These are phyloP conservation scores for Citropsis articulata DNA, from an alignment of 345 rosid genomes.

Conservation along the genomic window DNA sequence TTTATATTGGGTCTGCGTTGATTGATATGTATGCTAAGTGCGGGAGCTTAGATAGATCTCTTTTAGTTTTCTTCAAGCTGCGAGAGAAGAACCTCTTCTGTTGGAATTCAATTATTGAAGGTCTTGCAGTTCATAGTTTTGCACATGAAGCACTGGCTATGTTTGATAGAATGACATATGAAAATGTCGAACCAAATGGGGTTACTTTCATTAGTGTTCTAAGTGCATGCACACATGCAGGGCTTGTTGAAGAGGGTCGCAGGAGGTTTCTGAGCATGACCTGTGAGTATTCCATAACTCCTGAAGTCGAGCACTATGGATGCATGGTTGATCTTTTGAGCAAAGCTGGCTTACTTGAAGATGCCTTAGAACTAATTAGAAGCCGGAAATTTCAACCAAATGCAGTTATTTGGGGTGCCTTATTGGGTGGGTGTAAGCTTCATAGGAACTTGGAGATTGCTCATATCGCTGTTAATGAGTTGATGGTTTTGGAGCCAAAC, in stretches of 20 bases:
- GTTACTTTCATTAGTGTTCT: conserved; percentile 72
- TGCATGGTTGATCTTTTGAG: conserved; percentile 76
- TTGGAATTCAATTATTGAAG: conserved; percentile 83
- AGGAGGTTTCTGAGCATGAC: conserved; percentile 52
- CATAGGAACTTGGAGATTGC: conserved; percentile 68
- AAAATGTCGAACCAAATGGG: conserved; percentile 52
- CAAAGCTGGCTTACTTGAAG: conserved; percentile 71
- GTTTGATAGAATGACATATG: conserved; percentile 59
- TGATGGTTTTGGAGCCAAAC: conserved; percentile 64
- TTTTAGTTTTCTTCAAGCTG: conserved; percentile 66
- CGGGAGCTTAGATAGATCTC: conserved; percentile 60
- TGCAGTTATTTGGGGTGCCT: conserved; percentile 73
- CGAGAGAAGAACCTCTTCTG: conserved; percentile 66
- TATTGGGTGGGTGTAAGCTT: conserved; percentile 68
- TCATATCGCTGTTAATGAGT: conserved; percentile 40
- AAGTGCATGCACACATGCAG: conserved; percentile 79
- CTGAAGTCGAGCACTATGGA: conserved; percentile 64
- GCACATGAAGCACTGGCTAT: conserved; percentile 56
- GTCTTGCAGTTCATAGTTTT: conserved; percentile 70
- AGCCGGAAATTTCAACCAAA: conserved; percentile 54
- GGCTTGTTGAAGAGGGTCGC: conserved; percentile 73
- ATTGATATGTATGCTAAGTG: conserved; percentile 91
- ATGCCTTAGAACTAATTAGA: conserved; percentile 56
- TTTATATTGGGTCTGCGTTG: conserved; percentile 73
- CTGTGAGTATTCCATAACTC: conserved; percentile 39